Base-by-base conservation (phyloP, 2,329 filamentous ascomycete genomes). In the Grosmannia clavigera region DNA sequence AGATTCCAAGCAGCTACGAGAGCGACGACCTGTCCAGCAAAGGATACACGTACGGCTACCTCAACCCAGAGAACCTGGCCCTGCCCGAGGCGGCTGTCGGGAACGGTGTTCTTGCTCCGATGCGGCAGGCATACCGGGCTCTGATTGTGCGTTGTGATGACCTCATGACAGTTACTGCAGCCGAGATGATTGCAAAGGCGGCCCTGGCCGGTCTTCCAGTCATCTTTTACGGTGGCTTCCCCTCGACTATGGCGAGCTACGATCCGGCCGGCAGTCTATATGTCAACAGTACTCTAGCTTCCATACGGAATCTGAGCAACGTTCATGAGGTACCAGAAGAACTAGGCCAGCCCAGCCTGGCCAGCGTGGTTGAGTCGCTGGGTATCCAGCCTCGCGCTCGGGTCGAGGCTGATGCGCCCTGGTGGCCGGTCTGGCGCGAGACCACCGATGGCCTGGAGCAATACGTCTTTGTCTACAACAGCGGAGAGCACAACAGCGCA, bases 1-100 rank as follows among this genome's bases (percentile, higher is more conserved):
- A 5, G 12, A 61, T 35, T n/a, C 46, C 43, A 9, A n/a, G n/a
- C 11, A 58, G 31, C 25, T 64, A 61, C 58, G 54, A 19, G 31
- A 33, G 31, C 2, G 51, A 57, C 3, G 63, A 66, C 51, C 61
- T 66, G 4, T 22, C 46, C 1, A 16, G 55, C 0, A 35, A 29
- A 9, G 65, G 59, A 35, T 61, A 61, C 31, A 55, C 73, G 0
- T 78, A 76, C 61, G 71, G 74, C 14, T 79, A 79, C 61, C 66
- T 79, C 0, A 70, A 69, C 2, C 73, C 76, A 0, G 73, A 74
- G 19, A 78, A 78, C 58, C 72, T 80, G 33, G 67, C 59, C 1
- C 70, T 75, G 0, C 68, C 71, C 0, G 61, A 71, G 11, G 75
- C 75, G 0, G 61, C 64, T 2, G 75, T 79, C 0, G 40, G 60